Percentiles rank a stretch among this genome's conserved stretches.
phyloP scores from a whole-genome alignment of 768 basidiomycete species.

The Amanita subjunquillea region DNA sequence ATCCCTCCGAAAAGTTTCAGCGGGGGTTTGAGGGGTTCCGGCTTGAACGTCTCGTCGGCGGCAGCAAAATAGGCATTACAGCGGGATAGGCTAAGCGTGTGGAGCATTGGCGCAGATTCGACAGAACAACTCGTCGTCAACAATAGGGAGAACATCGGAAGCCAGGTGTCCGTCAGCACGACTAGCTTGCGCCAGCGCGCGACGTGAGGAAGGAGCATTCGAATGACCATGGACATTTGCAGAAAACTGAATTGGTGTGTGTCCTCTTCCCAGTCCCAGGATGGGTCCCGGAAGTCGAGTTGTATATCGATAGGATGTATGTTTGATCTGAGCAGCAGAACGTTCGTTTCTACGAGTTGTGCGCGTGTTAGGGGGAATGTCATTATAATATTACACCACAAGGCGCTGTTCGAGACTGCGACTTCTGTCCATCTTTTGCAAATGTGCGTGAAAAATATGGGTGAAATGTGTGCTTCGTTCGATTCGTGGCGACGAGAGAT shows the following conservation, averaged over 20 bases:
- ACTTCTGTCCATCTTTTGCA: slow-evolving; percentile 41
- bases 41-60: slow-evolving; percentile 33
- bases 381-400: slow-evolving; percentile 46
- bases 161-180: slow-evolving; percentile 52
- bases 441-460: slow-evolving; percentile 32
- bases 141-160: slow-evolving; percentile 44
- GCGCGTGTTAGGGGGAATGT: slow-evolving; percentile 28
- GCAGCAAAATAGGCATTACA: slow-evolving; percentile 50
- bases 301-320: slow-evolving; percentile 36
- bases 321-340: slow-evolving; percentile 36
- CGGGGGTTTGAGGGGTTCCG: slow-evolving; percentile 25
- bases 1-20: slow-evolving; percentile 36
- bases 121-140: slow-evolving; percentile 21
- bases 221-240: slow-evolving; percentile 36
- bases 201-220: slow-evolving; percentile 32
- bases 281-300: slow-evolving; percentile 49
- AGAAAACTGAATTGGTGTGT: slow-evolving; percentile 29
- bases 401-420: slow-evolving; percentile 27
- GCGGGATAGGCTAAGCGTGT: slow-evolving; percentile 33
- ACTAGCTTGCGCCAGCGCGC: slow-evolving; percentile 37
- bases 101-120: slow-evolving; percentile 24
- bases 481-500: slow-evolving; percentile 6
- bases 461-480: slow-evolving; percentile 6
- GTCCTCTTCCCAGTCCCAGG: slow-evolving; percentile 46
- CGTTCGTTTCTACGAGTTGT: slow-evolving; percentile 25